Evolutionary conservation across 2,329 filamentous ascomycete genomes (phyloP).

Genomic region (Aspergillus brunneoviolaceus): DNA sequence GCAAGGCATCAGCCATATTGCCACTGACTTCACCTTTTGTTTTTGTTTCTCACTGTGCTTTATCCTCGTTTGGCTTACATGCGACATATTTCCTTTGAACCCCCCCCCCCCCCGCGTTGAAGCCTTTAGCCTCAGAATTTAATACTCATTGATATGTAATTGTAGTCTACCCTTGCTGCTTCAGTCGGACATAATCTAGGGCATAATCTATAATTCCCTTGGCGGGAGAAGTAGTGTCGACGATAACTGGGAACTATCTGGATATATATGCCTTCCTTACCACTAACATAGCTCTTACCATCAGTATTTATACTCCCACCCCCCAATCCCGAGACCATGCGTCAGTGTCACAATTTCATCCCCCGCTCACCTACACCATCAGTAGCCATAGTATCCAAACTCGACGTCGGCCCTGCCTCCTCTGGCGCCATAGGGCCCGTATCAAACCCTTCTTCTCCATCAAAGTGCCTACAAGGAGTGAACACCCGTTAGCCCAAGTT

Average conservation of each 20-base stretch:
- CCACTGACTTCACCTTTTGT: background rate
- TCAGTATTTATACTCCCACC: no score
- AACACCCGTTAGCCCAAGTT: background rate
- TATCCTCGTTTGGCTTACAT: no score
- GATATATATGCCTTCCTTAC: no score
- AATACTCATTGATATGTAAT: background rate
- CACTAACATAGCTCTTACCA: no score
- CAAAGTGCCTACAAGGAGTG: constrained; percentile 41
- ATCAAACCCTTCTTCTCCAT: constrained; percentile 49
- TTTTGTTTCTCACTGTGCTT: background rate
- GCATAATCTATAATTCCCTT: no score
- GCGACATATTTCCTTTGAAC: background rate
- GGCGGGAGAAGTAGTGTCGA: no score
- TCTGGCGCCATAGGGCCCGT: constrained; percentile 31
- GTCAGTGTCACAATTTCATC: constrained; percentile 24
- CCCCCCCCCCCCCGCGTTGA: background rate
- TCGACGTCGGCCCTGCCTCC: constrained; percentile 19
- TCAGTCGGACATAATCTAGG: no score
- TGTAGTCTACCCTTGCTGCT: background rate
- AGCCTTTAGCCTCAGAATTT: background rate
- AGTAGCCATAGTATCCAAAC: constrained; percentile 2
- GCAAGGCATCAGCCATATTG: background rate
- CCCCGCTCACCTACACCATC: constrained; percentile 1
- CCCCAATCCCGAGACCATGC: background rate
- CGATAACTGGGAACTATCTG: no score